These are phyloP conservation scores for Passiflora organensis DNA, from an alignment of 345 rosid species.

Conservation along the genomic window DNA sequence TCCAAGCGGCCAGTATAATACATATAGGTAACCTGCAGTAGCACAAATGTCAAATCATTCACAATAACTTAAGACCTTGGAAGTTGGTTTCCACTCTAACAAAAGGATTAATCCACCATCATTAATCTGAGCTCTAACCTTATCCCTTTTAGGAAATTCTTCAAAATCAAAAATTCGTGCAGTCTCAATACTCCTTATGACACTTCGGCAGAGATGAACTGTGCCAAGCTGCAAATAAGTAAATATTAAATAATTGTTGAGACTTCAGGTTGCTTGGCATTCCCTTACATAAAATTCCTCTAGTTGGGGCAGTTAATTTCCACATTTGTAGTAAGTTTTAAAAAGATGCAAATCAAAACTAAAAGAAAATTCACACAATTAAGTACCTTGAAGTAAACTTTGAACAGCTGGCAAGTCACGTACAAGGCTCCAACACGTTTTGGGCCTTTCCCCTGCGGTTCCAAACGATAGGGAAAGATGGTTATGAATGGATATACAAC, in stretches of 20 bases:
- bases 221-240: slow-evolving; percentile 79
- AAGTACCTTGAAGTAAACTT: slow-evolving; percentile 83
- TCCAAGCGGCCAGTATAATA: slow-evolving; percentile 97
- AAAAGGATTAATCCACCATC: background rate
- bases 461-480: background rate
- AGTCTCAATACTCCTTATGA: slow-evolving; percentile 94
- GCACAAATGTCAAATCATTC: slow-evolving; percentile 10
- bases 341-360: background rate
- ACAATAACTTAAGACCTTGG: background rate
- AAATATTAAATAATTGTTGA: background rate
- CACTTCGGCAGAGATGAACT: slow-evolving; percentile 95
- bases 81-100: background rate
- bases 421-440: slow-evolving; percentile 93
- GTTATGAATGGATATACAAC: too few species aligned
- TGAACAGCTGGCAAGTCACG: slow-evolving; percentile 93
- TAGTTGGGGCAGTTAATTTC: background rate
- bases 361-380: background rate
- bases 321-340: too few species aligned
- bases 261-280: background rate
- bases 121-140: slow-evolving; percentile 35
- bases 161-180: slow-evolving; percentile 94
- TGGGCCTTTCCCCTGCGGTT: slow-evolving; percentile 80
- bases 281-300: background rate
- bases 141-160: slow-evolving; percentile 90
- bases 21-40: slow-evolving; percentile 88